A percentile compares a stretch with the other conserved stretches of the same genome.
Evolutionary conservation across 176 grass and related monocot species (phyloP).

Genomic region (Phragmites australis): DNA sequence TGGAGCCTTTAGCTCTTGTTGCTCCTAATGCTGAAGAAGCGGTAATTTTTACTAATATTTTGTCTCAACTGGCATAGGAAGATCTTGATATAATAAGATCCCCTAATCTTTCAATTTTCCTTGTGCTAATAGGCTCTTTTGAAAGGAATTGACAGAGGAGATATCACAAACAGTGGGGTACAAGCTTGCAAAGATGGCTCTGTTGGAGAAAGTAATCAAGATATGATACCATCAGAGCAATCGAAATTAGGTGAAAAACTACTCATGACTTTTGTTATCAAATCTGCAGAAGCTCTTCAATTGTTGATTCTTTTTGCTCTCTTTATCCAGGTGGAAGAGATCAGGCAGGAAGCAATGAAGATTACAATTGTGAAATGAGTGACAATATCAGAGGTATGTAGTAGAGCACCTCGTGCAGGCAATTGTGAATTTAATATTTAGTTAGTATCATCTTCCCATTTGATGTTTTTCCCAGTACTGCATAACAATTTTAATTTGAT

Average conservation of each 20-base stretch:
- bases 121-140: conserved; percentile 56
- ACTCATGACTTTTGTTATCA: neutral
- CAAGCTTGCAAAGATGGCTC: conserved; percentile 70
- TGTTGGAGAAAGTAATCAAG: conserved; percentile 56
- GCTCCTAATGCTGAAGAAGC: conserved; percentile 75
- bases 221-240: conserved; percentile 41
- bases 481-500: neutral
- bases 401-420: neutral
- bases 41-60: conserved; percentile 49
- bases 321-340: conserved; percentile 46
- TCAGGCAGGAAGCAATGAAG: conserved; percentile 55
- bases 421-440: conserved; percentile 17
- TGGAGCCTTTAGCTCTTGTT: conserved; percentile 80
- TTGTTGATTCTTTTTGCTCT: neutral
- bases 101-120: conserved; percentile 34
- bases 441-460: neutral
- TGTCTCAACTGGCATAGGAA: conserved; percentile 26
- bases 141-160: conserved; percentile 96
- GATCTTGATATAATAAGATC: neutral
- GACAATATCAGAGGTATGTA: conserved; percentile 36
- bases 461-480: neutral
- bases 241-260: conserved; percentile 55
- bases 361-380: conserved; percentile 48
- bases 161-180: conserved; percentile 60
- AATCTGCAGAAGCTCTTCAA: neutral